Percentiles rank a stretch among this genome's conserved stretches.
Evolutionary conservation across 1,139 yeast genomes (phyloP).

Genomic region (Scheffersomyces quercinus): DNA sequence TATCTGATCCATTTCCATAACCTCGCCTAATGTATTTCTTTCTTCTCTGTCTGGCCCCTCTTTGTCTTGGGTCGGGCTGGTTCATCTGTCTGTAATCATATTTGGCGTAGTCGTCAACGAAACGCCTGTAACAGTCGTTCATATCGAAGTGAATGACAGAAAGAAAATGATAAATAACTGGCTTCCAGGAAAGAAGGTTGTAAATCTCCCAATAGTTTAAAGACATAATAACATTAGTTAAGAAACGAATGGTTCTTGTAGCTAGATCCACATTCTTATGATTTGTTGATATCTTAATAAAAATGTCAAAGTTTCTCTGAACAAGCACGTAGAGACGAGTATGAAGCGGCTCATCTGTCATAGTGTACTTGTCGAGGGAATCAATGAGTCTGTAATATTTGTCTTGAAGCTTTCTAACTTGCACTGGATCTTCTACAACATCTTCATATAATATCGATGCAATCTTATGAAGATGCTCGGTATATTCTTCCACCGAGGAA

Average conservation of each 20-base stretch:
- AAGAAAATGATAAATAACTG: constrained; percentile 45
- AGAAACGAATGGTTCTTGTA: constrained; percentile 37
- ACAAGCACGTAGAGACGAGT: constrained; percentile 37
- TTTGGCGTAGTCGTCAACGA: constrained; percentile 35
- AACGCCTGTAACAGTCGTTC: constrained; percentile 39
- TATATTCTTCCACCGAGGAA: constrained; percentile 33
- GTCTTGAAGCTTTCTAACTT: constrained; percentile 18
- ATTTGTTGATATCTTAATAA: constrained; percentile 36
- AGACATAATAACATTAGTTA: constrained; percentile 40
- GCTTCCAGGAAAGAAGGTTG: constrained; percentile 45
- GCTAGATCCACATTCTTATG: constrained; percentile 33
- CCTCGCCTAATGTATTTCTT: constrained; percentile 6
- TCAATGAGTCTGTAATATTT: constrained; percentile 30
- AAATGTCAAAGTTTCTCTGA: constrained; percentile 41
- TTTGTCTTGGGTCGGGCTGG: constrained; percentile 13
- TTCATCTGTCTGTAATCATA: constrained; percentile 24
- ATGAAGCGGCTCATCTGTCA: constrained; percentile 28
- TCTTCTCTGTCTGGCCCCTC: constrained; percentile 12
- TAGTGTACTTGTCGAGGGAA: constrained; percentile 23
- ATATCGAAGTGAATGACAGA: constrained; percentile 40
- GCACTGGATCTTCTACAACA: constrained; percentile 9
- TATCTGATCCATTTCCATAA: constrained; percentile 4
- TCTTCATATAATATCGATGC: constrained; percentile 29
- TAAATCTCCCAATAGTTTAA: constrained; percentile 50
- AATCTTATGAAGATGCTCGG: constrained; percentile 39